These are phyloP conservation scores for Sporormia fimetaria DNA, from an alignment of 495 filamentous ascomycete species.

Conservation along the genomic window DNA sequence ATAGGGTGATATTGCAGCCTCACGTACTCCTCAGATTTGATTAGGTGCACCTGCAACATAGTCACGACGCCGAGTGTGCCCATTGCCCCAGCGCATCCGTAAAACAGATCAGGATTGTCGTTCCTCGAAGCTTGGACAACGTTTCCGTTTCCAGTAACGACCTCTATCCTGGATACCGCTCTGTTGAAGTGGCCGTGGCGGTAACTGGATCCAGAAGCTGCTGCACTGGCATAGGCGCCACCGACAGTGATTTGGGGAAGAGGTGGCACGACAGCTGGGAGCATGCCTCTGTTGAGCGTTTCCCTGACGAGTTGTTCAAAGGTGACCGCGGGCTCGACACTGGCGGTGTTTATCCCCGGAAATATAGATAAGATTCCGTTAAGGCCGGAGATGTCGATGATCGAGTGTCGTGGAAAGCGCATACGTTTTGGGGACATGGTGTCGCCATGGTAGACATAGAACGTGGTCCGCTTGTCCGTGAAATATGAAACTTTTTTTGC, in stretches of 20 bases:
- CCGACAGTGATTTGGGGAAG: constrained; percentile 55
- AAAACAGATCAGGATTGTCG: constrained; percentile 40
- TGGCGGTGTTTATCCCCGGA: constrained; percentile 26
- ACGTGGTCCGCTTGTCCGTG: constrained; percentile 47
- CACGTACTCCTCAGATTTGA: constrained; percentile 42
- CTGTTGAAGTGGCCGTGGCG: constrained; percentile 48
- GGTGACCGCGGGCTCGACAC: constrained; percentile 54
- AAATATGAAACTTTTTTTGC: constrained; percentile 27
- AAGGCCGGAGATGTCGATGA: constrained; percentile 43
- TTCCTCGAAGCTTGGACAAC: constrained; percentile 33
- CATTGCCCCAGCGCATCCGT: constrained; percentile 43
- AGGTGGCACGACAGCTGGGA: constrained; percentile 49
- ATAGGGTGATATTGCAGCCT: constrained; percentile 44
- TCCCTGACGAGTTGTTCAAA: constrained; percentile 48
- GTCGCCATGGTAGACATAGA: constrained; percentile 69
- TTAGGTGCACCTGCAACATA: constrained; percentile 42
- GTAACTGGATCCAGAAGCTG: constrained; percentile 48
- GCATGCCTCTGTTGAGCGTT: constrained; percentile 40
- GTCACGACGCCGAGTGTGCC: constrained; percentile 48
- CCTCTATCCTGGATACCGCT: constrained; percentile 44
- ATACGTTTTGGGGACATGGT: constrained; percentile 59
- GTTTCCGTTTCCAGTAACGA: constrained; percentile 45
- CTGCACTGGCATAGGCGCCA: constrained; percentile 49
- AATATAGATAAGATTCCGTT: constrained; percentile 33
- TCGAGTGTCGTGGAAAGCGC: constrained; percentile 34